Evolutionary conservation across 2,329 filamentous ascomycete genomes (phyloP).

Genomic region (Fusarium brevicatenulatum): DNA sequence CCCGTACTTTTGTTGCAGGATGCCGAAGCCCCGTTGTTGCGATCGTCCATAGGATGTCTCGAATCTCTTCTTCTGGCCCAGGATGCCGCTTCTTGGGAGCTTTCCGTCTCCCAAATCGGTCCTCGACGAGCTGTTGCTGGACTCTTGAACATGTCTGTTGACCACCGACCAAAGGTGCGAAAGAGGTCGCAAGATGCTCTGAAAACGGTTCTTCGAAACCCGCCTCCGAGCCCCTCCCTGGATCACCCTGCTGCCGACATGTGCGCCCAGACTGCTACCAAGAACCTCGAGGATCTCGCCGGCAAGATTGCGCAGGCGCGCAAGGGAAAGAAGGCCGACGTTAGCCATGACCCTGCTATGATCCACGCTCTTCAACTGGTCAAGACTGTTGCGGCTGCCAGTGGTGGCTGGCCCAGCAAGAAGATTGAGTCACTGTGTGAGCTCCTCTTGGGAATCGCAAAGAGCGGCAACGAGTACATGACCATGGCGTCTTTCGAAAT

Average conservation of each 20-base stretch:
- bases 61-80: slow-evolving; percentile 92
- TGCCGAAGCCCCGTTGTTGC: slow-evolving; percentile 86
- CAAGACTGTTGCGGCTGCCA: slow-evolving; percentile 86
- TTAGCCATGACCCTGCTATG: slow-evolving; percentile 79
- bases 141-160: slow-evolving; percentile 83
- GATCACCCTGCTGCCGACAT: slow-evolving; percentile 96
- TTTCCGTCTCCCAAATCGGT: slow-evolving; percentile 83
- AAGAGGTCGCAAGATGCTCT: slow-evolving; percentile 93
- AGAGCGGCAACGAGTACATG: slow-evolving; percentile 92
- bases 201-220: slow-evolving; percentile 81
- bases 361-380: slow-evolving; percentile 94
- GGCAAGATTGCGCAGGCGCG: slow-evolving; percentile 68
- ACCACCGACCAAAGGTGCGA: slow-evolving; percentile 90
- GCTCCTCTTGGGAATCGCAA: slow-evolving; percentile 86
- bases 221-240: slow-evolving; percentile 88
- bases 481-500: slow-evolving; percentile 97
- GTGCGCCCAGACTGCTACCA: slow-evolving; percentile 91
- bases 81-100: slow-evolving; percentile 87
- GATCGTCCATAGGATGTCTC: slow-evolving; percentile 90
- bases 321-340: slow-evolving; percentile 70
- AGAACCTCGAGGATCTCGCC: slow-evolving; percentile 80
- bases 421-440: slow-evolving; percentile 95
- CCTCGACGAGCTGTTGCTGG: slow-evolving; percentile 89
- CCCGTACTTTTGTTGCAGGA: slow-evolving; percentile 83
- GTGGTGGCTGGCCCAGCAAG: slow-evolving; percentile 94